A percentile compares a stretch with the other conserved stretches of the same genome.
phyloP scores from a whole-genome alignment of 2,329 filamentous ascomycete species.

The Verticillium isaacii region DNA sequence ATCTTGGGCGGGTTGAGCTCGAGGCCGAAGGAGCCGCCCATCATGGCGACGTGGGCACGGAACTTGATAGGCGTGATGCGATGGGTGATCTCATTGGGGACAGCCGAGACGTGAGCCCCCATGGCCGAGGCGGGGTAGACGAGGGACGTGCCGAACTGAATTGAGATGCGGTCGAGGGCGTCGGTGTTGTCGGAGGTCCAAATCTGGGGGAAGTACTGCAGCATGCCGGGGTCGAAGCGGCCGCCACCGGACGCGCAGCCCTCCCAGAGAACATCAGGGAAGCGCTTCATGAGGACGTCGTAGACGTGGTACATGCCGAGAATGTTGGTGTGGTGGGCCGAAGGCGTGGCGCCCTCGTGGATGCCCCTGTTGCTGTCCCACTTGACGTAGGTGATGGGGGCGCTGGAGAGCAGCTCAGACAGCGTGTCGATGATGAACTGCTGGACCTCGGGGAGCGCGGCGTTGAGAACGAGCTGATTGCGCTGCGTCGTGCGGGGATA shows the following conservation, averaged over 20 bases:
- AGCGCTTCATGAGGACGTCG: slow-evolving; percentile 51
- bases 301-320: slow-evolving; percentile 60
- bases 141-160: slow-evolving; percentile 60
- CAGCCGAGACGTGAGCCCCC: slow-evolving; percentile 60
- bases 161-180: slow-evolving; percentile 53
- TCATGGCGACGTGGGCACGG: slow-evolving; percentile 62
- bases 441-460: slow-evolving; percentile 57
- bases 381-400: slow-evolving; percentile 56
- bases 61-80: slow-evolving; percentile 54
- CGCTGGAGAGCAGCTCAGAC: slow-evolving; percentile 46
- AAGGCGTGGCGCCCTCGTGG: slow-evolving; percentile 52
- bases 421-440: slow-evolving; percentile 55
- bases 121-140: slow-evolving; percentile 59
- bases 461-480: slow-evolving; percentile 57
- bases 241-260: slow-evolving; percentile 62
- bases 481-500: slow-evolving; percentile 52
- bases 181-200: slow-evolving; percentile 66
- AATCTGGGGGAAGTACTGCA: slow-evolving; percentile 61
- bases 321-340: slow-evolving; percentile 54
- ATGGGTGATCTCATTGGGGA: slow-evolving; percentile 53
- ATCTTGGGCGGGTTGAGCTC: slow-evolving; percentile 55
- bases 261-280: slow-evolving; percentile 61
- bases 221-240: slow-evolving; percentile 57
- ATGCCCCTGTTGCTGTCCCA: slow-evolving; percentile 66
- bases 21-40: slow-evolving; percentile 63